Percentiles rank a stretch among this genome's conserved stretches.
phyloP scores from a whole-genome alignment of 1,139 yeast genomes.

The Kurtzmaniella natalensis region DNA sequence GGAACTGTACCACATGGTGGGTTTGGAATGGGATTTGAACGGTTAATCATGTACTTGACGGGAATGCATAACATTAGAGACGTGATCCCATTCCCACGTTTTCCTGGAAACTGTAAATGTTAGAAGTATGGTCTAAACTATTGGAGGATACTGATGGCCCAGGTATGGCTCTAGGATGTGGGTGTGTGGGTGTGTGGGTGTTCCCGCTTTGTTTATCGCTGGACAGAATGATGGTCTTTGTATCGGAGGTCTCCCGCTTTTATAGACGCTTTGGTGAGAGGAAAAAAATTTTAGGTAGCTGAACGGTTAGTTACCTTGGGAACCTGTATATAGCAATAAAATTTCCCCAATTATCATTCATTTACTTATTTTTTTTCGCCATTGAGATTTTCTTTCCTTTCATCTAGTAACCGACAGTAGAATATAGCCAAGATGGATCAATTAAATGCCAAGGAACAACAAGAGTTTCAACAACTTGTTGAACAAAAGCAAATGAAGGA shows the following conservation, averaged over 20 bases:
- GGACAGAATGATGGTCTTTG: too few relatives aligned
- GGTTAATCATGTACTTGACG: conserved; percentile 68
- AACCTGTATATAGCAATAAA: background rate
- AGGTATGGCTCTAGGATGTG: too few relatives aligned
- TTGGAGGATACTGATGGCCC: too few relatives aligned
- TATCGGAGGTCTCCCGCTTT: too few relatives aligned
- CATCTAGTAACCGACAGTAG: background rate
- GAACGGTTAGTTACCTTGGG: too few relatives aligned
- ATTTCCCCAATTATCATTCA: background rate
- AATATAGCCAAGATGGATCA: conserved; percentile 70
- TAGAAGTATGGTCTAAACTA: too few relatives aligned
- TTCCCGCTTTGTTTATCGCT: too few relatives aligned
- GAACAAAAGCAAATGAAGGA: conserved; percentile 99
- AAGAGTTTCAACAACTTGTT: conserved; percentile 89
- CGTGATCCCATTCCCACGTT: conserved; percentile 75
- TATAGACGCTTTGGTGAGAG: too few relatives aligned
- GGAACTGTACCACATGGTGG: conserved; percentile 96
- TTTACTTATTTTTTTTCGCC: background rate
- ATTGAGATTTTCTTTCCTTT: background rate
- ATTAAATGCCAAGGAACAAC: conserved; percentile 89
- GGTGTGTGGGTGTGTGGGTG: too few relatives aligned
- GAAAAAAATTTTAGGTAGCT: too few relatives aligned
- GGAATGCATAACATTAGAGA: conserved; percentile 81
- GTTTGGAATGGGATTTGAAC: conserved; percentile 91
- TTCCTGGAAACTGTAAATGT: conserved; percentile 34